These are phyloP conservation scores for Sphaerulina musiva DNA, from an alignment of 2,329 filamentous ascomycete genomes.

Conservation along the genomic window DNA sequence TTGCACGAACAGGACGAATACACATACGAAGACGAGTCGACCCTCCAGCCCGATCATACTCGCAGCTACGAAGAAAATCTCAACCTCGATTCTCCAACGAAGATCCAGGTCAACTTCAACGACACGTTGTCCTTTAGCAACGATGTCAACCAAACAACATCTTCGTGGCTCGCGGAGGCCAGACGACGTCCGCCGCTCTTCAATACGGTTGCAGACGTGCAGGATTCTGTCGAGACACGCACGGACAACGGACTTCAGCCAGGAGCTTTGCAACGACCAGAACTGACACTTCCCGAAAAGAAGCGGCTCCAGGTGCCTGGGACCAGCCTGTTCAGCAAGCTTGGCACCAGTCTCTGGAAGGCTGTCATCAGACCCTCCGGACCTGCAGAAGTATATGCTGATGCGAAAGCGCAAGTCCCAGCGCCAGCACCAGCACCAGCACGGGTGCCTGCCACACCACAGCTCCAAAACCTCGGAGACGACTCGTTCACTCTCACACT, in stretches of 20 bases:
- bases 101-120: constrained; percentile 34
- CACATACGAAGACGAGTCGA: constrained; percentile 5
- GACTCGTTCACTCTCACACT: constrained; percentile 17
- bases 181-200: constrained; percentile 25
- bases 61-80: constrained; percentile 34
- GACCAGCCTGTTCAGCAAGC: constrained; percentile 22
- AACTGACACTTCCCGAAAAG: neutral
- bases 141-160: constrained; percentile 6
- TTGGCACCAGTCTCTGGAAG: constrained; percentile 28
- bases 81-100: constrained; percentile 33
- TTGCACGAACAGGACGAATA: constrained; percentile 7
- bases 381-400: constrained; percentile 14
- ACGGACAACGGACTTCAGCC: neutral
- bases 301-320: neutral
- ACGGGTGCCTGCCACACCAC: neutral
- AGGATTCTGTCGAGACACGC: neutral
- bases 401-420: neutral
- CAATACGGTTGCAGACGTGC: constrained; percentile 3
- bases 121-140: constrained; percentile 21
- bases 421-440: neutral
- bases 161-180: constrained; percentile 10
- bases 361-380: constrained; percentile 23
- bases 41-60: constrained; percentile 1
- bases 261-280: neutral
- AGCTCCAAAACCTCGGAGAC: neutral